Percentiles rank a stretch among this genome's conserved stretches.
Conservation (phyloP, 306 rosid species). For the Ormosia emarginata region DNA sequence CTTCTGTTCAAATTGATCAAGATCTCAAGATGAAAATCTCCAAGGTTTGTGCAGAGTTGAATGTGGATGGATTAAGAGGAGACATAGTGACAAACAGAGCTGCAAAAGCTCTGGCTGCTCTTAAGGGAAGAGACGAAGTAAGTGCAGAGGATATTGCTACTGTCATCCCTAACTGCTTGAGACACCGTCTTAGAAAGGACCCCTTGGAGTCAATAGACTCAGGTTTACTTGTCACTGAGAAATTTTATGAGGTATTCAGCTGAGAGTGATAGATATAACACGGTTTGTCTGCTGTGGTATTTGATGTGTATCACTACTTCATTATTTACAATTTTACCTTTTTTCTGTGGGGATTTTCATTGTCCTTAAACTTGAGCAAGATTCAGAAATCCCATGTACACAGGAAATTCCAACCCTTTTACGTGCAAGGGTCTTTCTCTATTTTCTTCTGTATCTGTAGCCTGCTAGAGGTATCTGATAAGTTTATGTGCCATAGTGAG, state of each 20-base stretch:
- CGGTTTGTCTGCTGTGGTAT: slow-evolving; percentile 7
- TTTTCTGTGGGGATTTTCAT: slow-evolving; percentile 13
- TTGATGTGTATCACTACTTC: slow-evolving; percentile 25
- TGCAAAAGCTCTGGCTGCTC: slow-evolving; percentile 77
- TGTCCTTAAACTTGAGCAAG: slow-evolving; percentile 16
- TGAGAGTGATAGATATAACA: slow-evolving; percentile 37
- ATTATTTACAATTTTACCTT: background rate
- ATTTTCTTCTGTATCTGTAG: background rate
- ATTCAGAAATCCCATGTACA: slow-evolving; percentile 16
- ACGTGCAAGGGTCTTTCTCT: background rate
- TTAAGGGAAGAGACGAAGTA: slow-evolving; percentile 74
- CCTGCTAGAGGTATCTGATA: background rate
- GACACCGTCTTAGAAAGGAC: slow-evolving; percentile 89
- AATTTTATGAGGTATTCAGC: slow-evolving; percentile 75
- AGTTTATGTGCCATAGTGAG: background rate
- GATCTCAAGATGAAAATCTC: slow-evolving; percentile 82
- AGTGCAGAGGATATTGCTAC: slow-evolving; percentile 77
- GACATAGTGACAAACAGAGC: slow-evolving; percentile 89
- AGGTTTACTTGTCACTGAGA: slow-evolving; percentile 80
- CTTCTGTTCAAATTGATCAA: slow-evolving; percentile 68
- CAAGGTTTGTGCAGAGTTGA: slow-evolving; percentile 74
- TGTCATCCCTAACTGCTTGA: slow-evolving; percentile 87
- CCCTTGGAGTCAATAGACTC: slow-evolving; percentile 88
- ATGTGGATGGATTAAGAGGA: slow-evolving; percentile 91
- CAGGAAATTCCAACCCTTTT: background rate